Evolutionary conservation across 2,329 filamentous ascomycete species (phyloP).

Genomic region (Diaporthe vexans): DNA sequence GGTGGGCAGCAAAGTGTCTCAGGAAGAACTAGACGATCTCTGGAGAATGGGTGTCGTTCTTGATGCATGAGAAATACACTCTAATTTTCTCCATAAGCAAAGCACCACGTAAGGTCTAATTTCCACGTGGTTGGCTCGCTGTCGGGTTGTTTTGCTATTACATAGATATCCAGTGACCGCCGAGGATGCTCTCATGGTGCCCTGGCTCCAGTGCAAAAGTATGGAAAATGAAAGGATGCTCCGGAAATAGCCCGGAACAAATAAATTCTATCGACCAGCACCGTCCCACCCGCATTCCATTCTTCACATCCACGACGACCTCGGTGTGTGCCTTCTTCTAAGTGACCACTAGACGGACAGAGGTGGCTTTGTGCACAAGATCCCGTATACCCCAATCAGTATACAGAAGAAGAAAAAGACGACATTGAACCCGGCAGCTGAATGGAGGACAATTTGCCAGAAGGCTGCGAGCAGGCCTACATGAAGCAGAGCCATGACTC

Average conservation of each 20-base stretch:
- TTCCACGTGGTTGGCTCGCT: no score
- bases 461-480: slow-evolving; percentile 7
- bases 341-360: background rate
- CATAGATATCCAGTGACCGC: no score
- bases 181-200: no score
- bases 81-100: no score
- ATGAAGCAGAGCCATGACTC: slow-evolving; percentile 5
- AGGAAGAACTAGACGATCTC: no score
- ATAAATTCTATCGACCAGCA: background rate
- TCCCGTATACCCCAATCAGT: slow-evolving; percentile 25
- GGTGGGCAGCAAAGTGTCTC: no score
- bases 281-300: background rate
- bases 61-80: no score
- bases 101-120: no score
- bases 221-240: background rate
- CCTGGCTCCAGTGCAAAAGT: no score
- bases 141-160: no score
- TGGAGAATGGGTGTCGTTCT: no score
- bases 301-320: background rate
- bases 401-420: slow-evolving; percentile 31
- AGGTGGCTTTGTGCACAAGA: slow-evolving; percentile 24
- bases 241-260: background rate
- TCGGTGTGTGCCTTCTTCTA: background rate
- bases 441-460: background rate
- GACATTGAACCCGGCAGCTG: slow-evolving; percentile 21